Evolutionary conservation across 768 basidiomycete genomes (phyloP), one percentile per base, ranked within the genome.

Genomic region (Russula sp.): DNA sequence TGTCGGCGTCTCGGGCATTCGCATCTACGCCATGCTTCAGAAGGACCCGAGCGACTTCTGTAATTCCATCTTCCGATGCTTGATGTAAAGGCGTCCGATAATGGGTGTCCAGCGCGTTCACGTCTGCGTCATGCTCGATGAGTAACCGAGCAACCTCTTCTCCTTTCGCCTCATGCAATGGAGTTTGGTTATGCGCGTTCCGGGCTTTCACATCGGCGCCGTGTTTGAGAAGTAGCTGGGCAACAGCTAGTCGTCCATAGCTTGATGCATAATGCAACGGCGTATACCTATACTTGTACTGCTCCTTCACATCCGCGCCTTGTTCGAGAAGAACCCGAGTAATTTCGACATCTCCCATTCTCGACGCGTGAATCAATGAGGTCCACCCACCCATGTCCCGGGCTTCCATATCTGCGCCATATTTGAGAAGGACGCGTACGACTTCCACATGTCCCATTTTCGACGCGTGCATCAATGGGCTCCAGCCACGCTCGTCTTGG

Each of bases 221-320:
- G 10, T 50, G 49, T 5, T 50, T 3, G 13, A 28, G 49, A 7
- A 50, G 49, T 2, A 18, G 5, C 14, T 14, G 49, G 16, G 8
- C 26, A 26, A 18, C 49, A 7, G 3, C 26, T 6, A 8, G 49
- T 3, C 16, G 2, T 28, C 50, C 50, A 2, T 1, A 14, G 0
- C 14, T 2, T 1, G 26, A 51, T 7, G 50, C 24, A 1, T 0
- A 1, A 51, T 30, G 6, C 16, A 51, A 51, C 24, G 50, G 24
- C 0, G 50, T 51, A 7, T 1, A 0, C 2, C 14, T 16, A 2
- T 0, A 0, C 14, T 11, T 30, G 5, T 7, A 6, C 16, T 3
- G 13, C 2, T 16, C 50, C 7, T 51, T 26, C 28, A 13, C 26
- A 18, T 51, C 26, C 3, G 26, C 50, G 2, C 52, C 30, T 11